These are phyloP conservation scores for Psophocarpus tetragonolobus DNA, from an alignment of 306 rosid genomes.

Conservation along the genomic window DNA sequence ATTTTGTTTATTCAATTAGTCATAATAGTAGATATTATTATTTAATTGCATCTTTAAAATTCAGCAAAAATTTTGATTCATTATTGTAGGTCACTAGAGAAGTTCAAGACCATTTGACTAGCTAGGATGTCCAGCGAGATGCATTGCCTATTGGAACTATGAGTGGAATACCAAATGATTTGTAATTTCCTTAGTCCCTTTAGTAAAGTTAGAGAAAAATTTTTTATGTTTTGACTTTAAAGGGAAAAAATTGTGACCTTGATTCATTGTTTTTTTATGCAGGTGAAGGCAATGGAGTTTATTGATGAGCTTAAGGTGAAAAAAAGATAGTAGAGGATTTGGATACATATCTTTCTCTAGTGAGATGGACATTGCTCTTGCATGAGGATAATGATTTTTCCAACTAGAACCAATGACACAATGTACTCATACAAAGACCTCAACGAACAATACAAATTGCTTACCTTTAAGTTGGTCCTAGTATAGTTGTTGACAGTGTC, in stretches of 20 bases:
- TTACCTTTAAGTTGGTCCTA: conserved; percentile 86
- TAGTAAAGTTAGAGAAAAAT: neutral
- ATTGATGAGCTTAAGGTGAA: conserved; percentile 70
- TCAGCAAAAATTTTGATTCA: neutral
- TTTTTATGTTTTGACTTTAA: no score
- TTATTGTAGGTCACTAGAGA: conserved; percentile 70
- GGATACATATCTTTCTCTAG: conserved; percentile 65
- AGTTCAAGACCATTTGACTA: conserved; percentile 55
- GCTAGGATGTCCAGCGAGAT: conserved; percentile 79
- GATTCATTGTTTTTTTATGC: conserved; percentile 31
- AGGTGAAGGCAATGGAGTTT: conserved; percentile 91
- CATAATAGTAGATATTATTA: neutral
- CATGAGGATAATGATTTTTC: conserved; percentile 75
- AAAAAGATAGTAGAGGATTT: conserved; percentile 79
- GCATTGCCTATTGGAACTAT: conserved; percentile 91
- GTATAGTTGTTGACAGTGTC: conserved; percentile 79
- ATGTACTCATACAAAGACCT: conserved; percentile 66
- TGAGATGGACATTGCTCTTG: conserved; percentile 82
- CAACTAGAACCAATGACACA: conserved; percentile 59
- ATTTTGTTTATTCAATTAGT: no score
- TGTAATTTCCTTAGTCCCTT: neutral
- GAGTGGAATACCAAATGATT: conserved; percentile 91
- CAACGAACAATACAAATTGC: conserved; percentile 57
- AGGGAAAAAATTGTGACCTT: no score
- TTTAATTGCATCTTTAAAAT: neutral